These are phyloP conservation scores for Mesembryanthemum crystallinum DNA, from an alignment of 148 eudicot species.

Conservation along the genomic window DNA sequence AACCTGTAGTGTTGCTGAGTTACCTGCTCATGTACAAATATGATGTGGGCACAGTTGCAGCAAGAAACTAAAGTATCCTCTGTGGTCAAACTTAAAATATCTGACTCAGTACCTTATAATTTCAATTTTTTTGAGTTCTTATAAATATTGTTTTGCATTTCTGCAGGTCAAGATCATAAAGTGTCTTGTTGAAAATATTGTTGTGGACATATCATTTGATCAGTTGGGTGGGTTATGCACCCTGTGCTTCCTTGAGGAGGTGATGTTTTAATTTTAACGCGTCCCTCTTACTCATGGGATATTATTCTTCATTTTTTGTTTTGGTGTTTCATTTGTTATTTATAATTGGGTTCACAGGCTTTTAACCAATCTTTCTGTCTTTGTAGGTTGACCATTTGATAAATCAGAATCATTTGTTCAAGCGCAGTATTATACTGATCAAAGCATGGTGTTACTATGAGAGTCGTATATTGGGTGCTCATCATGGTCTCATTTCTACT, in stretches of 20 bases:
- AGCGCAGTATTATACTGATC: constrained; percentile 90
- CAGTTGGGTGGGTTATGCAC: constrained; percentile 85
- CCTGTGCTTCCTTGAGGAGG: constrained; percentile 82
- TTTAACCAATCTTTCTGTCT: neutral
- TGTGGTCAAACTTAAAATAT: neutral
- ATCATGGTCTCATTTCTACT: constrained; percentile 94
- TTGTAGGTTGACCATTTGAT: constrained; percentile 80
- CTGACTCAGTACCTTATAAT: neutral
- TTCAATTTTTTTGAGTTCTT: neutral
- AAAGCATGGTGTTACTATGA: constrained; percentile 99
- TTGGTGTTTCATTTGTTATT: too few relatives aligned
- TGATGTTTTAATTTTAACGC: constrained; percentile 21
- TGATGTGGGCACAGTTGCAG: neutral
- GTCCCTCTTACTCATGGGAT: neutral
- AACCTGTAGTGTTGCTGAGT: neutral
- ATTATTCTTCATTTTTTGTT: neutral
- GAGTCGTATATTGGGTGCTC: constrained; percentile 97
- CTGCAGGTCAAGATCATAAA: constrained; percentile 71
- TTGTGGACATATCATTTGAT: constrained; percentile 79
- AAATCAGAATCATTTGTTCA: constrained; percentile 78
- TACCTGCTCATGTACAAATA: neutral
- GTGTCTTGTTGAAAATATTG: constrained; percentile 74
- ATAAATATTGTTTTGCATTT: neutral
- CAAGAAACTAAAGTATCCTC: neutral
- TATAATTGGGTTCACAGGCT: neutral